Conservation (phyloP, 2,329 filamentous ascomycete species). For the Sclerotiophoma versabilis region DNA sequence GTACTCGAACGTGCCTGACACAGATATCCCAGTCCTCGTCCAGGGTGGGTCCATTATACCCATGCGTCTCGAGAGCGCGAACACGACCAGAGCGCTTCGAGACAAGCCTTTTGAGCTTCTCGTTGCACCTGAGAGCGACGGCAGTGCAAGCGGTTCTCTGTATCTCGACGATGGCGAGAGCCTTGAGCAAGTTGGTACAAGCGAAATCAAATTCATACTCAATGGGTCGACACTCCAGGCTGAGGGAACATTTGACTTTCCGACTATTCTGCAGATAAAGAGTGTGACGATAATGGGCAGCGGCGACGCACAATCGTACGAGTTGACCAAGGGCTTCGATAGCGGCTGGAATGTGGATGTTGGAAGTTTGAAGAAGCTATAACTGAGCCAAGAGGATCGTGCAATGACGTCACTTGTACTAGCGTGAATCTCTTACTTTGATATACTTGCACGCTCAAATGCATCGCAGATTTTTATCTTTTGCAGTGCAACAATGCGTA, state of each 20-base stretch:
- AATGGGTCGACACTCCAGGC: conserved; percentile 59
- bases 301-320: conserved; percentile 28
- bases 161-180: conserved; percentile 82
- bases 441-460: background rate
- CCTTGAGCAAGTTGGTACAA: conserved; percentile 64
- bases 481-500: background rate
- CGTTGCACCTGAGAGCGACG: conserved; percentile 68
- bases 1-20: conserved; percentile 56
- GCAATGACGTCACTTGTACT: conserved; percentile 8
- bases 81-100: conserved; percentile 69
- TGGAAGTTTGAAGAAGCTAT: conserved; percentile 10
- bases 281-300: conserved; percentile 34
- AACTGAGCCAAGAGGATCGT: background rate
- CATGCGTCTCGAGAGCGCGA: conserved; percentile 61
- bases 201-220: conserved; percentile 67
- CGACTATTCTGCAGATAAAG: conserved; percentile 29
- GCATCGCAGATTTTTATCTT: background rate
- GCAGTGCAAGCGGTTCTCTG: conserved; percentile 69
- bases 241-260: conserved; percentile 64
- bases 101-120: conserved; percentile 74
- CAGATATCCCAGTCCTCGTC: conserved; percentile 68
- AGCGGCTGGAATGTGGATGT: conserved; percentile 32
- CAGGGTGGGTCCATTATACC: conserved; percentile 70
- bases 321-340: conserved; percentile 32
- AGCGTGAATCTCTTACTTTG: background rate